A percentile compares a stretch with the other conserved stretches of the same genome.
These are phyloP conservation scores for Sugiyamaella floridensis DNA, from an alignment of 805 yeast species.

Conservation along the genomic window DNA sequence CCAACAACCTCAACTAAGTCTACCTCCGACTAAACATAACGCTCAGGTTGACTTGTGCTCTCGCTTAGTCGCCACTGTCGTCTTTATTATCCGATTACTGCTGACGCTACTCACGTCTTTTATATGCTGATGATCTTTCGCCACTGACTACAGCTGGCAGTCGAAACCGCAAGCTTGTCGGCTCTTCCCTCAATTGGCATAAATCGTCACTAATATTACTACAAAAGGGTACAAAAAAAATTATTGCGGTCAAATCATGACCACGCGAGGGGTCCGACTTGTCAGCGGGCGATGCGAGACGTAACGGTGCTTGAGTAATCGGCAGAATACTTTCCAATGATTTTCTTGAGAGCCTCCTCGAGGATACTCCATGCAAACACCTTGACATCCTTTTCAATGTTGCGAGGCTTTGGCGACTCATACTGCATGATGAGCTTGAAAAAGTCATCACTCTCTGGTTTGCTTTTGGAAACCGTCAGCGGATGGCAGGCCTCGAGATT, in stretches of 20 bases:
- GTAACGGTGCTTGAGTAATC: slow-evolving; percentile 13
- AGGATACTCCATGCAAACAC: slow-evolving; percentile 55
- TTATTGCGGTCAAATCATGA: slow-evolving; percentile 1
- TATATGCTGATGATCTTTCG: too few relatives aligned
- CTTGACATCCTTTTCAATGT: slow-evolving; percentile 64
- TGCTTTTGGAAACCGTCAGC: slow-evolving; percentile 47
- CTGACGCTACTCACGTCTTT: too few relatives aligned
- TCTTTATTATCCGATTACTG: too few relatives aligned
- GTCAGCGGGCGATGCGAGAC: not conserved
- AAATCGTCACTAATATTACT: not conserved
- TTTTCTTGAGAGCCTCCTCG: slow-evolving; percentile 48
- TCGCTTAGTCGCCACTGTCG: too few relatives aligned
- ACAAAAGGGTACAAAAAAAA: not conserved
- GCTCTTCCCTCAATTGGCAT: not conserved
- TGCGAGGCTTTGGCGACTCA: slow-evolving; percentile 58
- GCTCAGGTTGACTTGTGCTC: too few relatives aligned
- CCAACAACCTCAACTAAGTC: too few relatives aligned
- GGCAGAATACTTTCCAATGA: slow-evolving; percentile 48
- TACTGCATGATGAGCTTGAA: slow-evolving; percentile 51
- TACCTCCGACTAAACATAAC: too few relatives aligned
- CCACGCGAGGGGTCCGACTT: not conserved
- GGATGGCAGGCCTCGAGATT: slow-evolving; percentile 61
- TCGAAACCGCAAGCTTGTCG: too few relatives aligned
- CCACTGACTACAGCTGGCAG: too few relatives aligned
- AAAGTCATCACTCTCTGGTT: slow-evolving; percentile 33